Conservation (phyloP, 768 basidiomycete genomes). For the Rhodosporidiobolus odoratus region DNA sequence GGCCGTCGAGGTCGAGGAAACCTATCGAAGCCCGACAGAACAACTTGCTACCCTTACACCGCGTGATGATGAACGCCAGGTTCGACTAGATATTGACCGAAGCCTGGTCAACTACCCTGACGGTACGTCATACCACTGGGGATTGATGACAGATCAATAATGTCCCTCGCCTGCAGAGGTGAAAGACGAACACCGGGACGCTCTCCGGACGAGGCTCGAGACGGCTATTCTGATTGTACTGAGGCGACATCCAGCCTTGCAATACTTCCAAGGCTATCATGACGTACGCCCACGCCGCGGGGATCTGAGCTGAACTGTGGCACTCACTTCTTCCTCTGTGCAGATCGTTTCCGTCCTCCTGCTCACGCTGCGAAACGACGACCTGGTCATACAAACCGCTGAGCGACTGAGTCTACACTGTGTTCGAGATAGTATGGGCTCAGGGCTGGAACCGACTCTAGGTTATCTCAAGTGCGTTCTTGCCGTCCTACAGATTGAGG, state of each 20-base stretch:
- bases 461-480: slow-evolving; percentile 47
- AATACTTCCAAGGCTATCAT: slow-evolving; percentile 50
- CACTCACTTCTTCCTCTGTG: slow-evolving; percentile 27
- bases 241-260: slow-evolving; percentile 44
- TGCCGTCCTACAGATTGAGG: neutral
- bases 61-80: slow-evolving; percentile 48
- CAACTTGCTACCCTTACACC: neutral
- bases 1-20: neutral
- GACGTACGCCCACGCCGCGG: neutral
- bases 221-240: slow-evolving; percentile 47
- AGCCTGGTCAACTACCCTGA: slow-evolving; percentile 49
- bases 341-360: slow-evolving; percentile 50
- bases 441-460: slow-evolving; percentile 48
- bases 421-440: slow-evolving; percentile 50
- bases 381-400: neutral
- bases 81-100: slow-evolving; percentile 48
- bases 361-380: slow-evolving; percentile 34
- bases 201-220: slow-evolving; percentile 46
- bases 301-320: neutral
- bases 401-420: slow-evolving; percentile 47
- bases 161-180: too few relatives aligned
- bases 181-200: slow-evolving; percentile 39
- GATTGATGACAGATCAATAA: too few relatives aligned
- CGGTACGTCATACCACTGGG: slow-evolving; percentile 34
- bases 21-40: neutral